Base-by-base conservation (phyloP, 257 asterid species). In the Fraxinus americana region DNA sequence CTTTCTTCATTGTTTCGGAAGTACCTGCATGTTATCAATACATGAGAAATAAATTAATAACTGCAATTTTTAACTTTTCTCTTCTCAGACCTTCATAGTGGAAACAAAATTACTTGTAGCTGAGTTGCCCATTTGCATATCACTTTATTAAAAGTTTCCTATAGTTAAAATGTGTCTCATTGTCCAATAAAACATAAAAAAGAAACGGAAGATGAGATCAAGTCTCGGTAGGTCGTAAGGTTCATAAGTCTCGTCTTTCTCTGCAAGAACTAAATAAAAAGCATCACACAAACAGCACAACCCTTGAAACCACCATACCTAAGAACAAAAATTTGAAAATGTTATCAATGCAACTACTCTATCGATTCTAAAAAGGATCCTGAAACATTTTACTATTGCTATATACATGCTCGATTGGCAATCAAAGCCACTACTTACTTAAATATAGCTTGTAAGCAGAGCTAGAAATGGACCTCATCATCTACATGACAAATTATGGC, bases 401-500 rank as follows among this genome's bases (percentile, higher is more conserved):
- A 73, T 14, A 29, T 17, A 16, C 72, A 67, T 16, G 19, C 57
- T 13, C 4, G 6, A 48, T 3, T 27, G 34, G 75, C n/a, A 16
- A 67, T 63, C 30, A 8, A 48, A 48, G 45, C n/a, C 7, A 48
- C 14, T 48, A 48, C 14, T 68, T 77, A 68, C 27, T 25, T 25
- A 25, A 25, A 25, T 25, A 25, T 25, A 25, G 27, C 27, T 25
- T 25, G 27, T 25, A 80, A 41, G 19, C 21, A 36, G 71, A 75
- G 36, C 48, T 61, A 77, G 78, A 68, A 80, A 80, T 75, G 38
- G 63, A 96, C 99, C 98, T 91, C 88, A 74, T 96, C 99, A 81
- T 93, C 99, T 54, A 97, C 99, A 81, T 96, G 99, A 71, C 99
- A 98, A 75, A 96, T 96, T 72, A 93, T 93, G 79, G 98, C 98